A percentile compares a stretch with the other conserved stretches of the same genome.
Conservation (phyloP, 495 filamentous ascomycete genomes). For the Extremus antarcticus region DNA sequence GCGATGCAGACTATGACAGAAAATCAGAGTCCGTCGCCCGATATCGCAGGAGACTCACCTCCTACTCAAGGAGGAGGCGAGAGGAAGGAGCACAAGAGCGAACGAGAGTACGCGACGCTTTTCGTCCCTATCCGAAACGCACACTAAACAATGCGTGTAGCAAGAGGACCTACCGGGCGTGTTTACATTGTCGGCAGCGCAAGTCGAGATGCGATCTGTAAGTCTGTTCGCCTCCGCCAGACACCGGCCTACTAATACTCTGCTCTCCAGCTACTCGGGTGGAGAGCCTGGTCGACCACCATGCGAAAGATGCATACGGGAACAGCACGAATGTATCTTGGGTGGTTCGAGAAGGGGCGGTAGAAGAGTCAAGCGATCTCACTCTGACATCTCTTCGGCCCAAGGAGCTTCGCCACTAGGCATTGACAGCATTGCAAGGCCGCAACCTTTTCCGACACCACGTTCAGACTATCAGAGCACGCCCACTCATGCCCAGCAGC, state of each 20-base stretch:
- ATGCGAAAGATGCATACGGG: constrained; percentile 50
- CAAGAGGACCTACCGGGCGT: constrained; percentile 36
- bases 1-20: neutral
- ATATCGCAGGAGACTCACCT: neutral
- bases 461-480: neutral
- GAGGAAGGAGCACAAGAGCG: neutral
- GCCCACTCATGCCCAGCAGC: neutral
- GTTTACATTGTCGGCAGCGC: constrained; percentile 50
- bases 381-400: constrained; percentile 1
- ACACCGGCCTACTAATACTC: neutral
- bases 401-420: neutral
- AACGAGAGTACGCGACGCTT: neutral
- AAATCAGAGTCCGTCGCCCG: neutral
- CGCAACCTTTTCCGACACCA: neutral
- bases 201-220: constrained; percentile 58
- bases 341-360: constrained; percentile 52
- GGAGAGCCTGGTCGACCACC: constrained; percentile 33
- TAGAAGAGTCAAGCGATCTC: constrained; percentile 43
- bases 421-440: neutral
- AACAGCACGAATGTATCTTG: constrained; percentile 50
- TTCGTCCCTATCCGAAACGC: too few relatives aligned
- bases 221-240: constrained; percentile 6
- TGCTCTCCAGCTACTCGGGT: constrained; percentile 9
- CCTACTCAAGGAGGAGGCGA: neutral
- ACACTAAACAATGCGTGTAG: neutral